Evolutionary conservation across 2,329 filamentous ascomycete genomes (phyloP).

Genomic region (Paraconiothyrium sp.): DNA sequence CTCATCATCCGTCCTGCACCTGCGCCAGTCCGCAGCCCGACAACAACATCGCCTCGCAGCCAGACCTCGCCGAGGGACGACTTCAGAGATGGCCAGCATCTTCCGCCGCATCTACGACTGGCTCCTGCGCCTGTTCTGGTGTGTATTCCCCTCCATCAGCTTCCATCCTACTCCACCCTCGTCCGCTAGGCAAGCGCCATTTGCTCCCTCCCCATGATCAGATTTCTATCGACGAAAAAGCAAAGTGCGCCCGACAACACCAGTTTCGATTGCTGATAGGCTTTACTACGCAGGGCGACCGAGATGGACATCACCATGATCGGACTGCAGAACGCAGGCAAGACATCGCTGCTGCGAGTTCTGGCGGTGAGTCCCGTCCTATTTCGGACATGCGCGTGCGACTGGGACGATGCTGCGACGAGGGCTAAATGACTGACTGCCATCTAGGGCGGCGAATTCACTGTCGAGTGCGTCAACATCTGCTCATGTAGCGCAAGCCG

Average conservation of each 20-base stretch:
- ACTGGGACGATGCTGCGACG: constrained; percentile 33
- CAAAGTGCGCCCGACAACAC: constrained; percentile 25
- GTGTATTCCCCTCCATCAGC: constrained; percentile 50
- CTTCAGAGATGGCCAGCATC: constrained; percentile 78
- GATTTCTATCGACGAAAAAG: constrained; percentile 29
- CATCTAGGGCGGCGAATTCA: constrained; percentile 92
- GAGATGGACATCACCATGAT: constrained; percentile 99
- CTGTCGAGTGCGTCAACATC: constrained; percentile 83
- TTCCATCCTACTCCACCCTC: constrained; percentile 21
- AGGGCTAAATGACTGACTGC: constrained; percentile 38
- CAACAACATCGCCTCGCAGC: constrained; percentile 39
- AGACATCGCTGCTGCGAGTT: constrained; percentile 92
- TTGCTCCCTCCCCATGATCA: constrained; percentile 26
- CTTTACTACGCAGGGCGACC: constrained; percentile 74
- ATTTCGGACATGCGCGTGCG: constrained; percentile 43
- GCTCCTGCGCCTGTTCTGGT: constrained; percentile 98
- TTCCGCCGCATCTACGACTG: constrained; percentile 98
- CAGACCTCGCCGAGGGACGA: constrained; percentile 39
- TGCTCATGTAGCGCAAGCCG: constrained; percentile 36
- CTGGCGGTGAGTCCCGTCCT: constrained; percentile 78
- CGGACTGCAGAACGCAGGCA: constrained; percentile 96
- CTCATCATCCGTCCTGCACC: constrained; percentile 34
- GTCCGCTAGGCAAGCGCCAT: constrained; percentile 40
- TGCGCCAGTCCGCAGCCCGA: constrained; percentile 26
- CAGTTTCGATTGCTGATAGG: constrained; percentile 32